phyloP scores from a whole-genome alignment of 2,329 filamentous ascomycete species.

The Hysterium pulicare region DNA sequence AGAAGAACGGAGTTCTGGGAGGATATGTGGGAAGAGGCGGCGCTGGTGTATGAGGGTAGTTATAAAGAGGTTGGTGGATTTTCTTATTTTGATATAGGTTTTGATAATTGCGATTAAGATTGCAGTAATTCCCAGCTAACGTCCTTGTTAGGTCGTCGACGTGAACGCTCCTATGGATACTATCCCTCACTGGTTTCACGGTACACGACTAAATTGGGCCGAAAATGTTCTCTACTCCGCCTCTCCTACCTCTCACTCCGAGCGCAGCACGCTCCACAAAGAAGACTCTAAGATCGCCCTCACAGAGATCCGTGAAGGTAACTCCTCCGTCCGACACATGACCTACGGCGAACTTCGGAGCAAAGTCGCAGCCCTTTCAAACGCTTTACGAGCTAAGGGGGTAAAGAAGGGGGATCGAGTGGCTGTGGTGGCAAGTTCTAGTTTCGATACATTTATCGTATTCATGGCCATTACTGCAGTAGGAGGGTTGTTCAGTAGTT shows the following conservation, averaged over 20 bases:
- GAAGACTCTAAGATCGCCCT: constrained; percentile 68
- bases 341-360: constrained; percentile 66
- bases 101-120: too few relatives aligned
- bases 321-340: constrained; percentile 49
- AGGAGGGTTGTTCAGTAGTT: constrained; percentile 72
- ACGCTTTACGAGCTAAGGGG: constrained; percentile 64
- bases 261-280: constrained; percentile 58
- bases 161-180: constrained; percentile 65
- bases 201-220: constrained; percentile 70
- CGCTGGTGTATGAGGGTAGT: constrained; percentile 28
- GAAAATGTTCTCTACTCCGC: constrained; percentile 72
- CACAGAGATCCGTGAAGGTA: constrained; percentile 70
- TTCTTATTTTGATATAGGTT: constrained; percentile 1
- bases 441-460: constrained; percentile 68
- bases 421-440: constrained; percentile 72
- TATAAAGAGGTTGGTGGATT: constrained; percentile 21
- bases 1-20: constrained; percentile 49
- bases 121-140: too few relatives aligned
- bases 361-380: constrained; percentile 57
- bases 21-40: constrained; percentile 26
- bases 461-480: constrained; percentile 68
- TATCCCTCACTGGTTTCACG: constrained; percentile 74
- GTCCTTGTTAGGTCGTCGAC: constrained; percentile 56
- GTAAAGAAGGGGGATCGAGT: constrained; percentile 70
- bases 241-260: constrained; percentile 40